These are phyloP conservation scores for Sporothrix variecibatus DNA, from an alignment of 2,329 filamentous ascomycete species.

Conservation along the genomic window DNA sequence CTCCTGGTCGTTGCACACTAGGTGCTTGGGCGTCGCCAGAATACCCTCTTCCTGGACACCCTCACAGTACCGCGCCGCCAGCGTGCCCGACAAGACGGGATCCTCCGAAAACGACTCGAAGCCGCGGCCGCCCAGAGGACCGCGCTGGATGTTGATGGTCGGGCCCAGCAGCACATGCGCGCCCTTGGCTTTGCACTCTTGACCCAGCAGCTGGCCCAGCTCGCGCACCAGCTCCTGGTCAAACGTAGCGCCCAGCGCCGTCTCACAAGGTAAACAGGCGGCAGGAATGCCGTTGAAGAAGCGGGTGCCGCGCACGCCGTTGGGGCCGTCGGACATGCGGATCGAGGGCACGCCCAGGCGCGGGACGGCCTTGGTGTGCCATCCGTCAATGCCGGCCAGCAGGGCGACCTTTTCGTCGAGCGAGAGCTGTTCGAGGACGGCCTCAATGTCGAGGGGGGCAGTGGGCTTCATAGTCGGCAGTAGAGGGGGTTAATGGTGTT, in stretches of 20 bases:
- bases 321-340: slow-evolving; percentile 40
- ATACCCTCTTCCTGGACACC: slow-evolving; percentile 42
- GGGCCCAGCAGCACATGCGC: slow-evolving; percentile 69
- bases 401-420: slow-evolving; percentile 26
- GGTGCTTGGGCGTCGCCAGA: slow-evolving; percentile 45
- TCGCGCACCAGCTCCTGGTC: slow-evolving; percentile 62
- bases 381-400: slow-evolving; percentile 36
- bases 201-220: slow-evolving; percentile 66
- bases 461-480: background rate
- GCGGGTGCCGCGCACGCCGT: slow-evolving; percentile 39
- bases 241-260: slow-evolving; percentile 63
- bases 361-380: slow-evolving; percentile 39
- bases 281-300: slow-evolving; percentile 45
- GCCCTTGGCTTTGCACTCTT: slow-evolving; percentile 67
- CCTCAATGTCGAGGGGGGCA: slow-evolving; percentile 15
- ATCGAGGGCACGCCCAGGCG: slow-evolving; percentile 38
- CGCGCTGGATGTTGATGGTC: slow-evolving; percentile 46
- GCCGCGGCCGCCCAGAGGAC: slow-evolving; percentile 43
- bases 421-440: slow-evolving; percentile 24
- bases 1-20: slow-evolving; percentile 46
- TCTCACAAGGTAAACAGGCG: slow-evolving; percentile 48
- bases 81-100: slow-evolving; percentile 42
- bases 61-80: slow-evolving; percentile 40
- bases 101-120: slow-evolving; percentile 46
- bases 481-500: background rate